Evolutionary conservation across 176 grass and related monocot species (phyloP), one percentile per base, ranked within the genome.

Genomic region (Secale cereale): DNA sequence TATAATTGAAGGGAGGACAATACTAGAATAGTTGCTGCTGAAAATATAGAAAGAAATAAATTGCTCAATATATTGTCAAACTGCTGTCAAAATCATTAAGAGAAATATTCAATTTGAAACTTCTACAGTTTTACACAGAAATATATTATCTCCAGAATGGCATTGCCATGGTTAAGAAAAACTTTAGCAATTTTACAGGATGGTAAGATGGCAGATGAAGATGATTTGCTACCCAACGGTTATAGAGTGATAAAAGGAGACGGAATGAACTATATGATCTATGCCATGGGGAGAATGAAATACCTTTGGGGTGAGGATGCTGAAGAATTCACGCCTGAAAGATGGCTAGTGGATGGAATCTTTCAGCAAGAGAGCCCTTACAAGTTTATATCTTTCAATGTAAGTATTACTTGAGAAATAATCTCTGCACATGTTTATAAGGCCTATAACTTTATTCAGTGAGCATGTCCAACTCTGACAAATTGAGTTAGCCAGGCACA

Each of bases 221-320:
- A 94, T 81, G 92, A 94, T 67, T 77, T 87, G 3, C 67, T 90
- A 37, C 90, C 89, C 37, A 88, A 87, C 75, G 82, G 90, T 1
- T 89, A 80, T 39, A 85, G 73, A 76, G 79, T 88, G 29, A 72
- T 67, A 54, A 82, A 90, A 84, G 85, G 85, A 40, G 90, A 90
- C 64, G 70, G 69, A 26, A 59, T 94, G 19, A 79, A 52, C 66
- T 94, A 92, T 52, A 77, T 88, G 78, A 86, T 82, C 70, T 94
- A 92, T 33, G 85, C 87, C 10, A 94, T 92, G 89, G 92, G 92
- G 26, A 87, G 92, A 50, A 91, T 94, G 92, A 80, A 57, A 50
- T 91, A 84, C 81, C 61, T 94, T 46, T 94, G 87, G 90, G 92
- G 92, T 19, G 69, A 94, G 22, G 90, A 94, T 36, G 90, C 87